Conservation (phyloP, 2,329 filamentous ascomycete genomes). For the Penicillium brasilianum region DNA sequence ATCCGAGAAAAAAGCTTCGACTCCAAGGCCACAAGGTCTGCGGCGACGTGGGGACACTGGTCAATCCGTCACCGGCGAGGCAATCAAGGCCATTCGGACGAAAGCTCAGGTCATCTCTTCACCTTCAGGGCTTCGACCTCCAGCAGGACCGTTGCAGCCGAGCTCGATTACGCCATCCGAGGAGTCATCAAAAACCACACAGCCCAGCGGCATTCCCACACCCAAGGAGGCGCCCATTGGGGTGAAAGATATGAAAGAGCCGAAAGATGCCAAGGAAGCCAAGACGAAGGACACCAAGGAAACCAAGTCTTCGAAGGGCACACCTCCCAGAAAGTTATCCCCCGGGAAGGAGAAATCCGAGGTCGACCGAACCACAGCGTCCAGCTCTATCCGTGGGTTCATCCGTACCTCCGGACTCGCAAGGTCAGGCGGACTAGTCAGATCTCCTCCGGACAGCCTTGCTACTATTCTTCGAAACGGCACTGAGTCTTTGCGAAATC, state of each 20-base stretch:
- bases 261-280: constrained; percentile 5
- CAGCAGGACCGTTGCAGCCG: constrained; percentile 29
- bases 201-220: constrained; percentile 20
- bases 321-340: constrained; percentile 1
- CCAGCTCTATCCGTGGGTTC: constrained; percentile 42
- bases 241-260: constrained; percentile 8
- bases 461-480: constrained; percentile 28
- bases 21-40: constrained; percentile 25
- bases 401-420: constrained; percentile 42
- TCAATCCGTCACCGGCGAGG: constrained; percentile 32
- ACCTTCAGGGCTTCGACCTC: constrained; percentile 35
- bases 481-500: constrained; percentile 31
- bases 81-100: constrained; percentile 34
- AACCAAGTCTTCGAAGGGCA: constrained; percentile 1
- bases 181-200: constrained; percentile 26
- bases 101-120: constrained; percentile 35
- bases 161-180: constrained; percentile 32
- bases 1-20: constrained; percentile 26
- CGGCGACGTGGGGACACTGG: constrained; percentile 29
- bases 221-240: constrained; percentile 18
- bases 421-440: constrained; percentile 34
- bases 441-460: constrained; percentile 35
- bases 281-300: neutral
- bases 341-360: constrained; percentile 11
- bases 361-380: constrained; percentile 19